These are phyloP conservation scores for Ceratocystiopsis sp. DNA, from an alignment of 2,329 filamentous ascomycete species.

Conservation along the genomic window DNA sequence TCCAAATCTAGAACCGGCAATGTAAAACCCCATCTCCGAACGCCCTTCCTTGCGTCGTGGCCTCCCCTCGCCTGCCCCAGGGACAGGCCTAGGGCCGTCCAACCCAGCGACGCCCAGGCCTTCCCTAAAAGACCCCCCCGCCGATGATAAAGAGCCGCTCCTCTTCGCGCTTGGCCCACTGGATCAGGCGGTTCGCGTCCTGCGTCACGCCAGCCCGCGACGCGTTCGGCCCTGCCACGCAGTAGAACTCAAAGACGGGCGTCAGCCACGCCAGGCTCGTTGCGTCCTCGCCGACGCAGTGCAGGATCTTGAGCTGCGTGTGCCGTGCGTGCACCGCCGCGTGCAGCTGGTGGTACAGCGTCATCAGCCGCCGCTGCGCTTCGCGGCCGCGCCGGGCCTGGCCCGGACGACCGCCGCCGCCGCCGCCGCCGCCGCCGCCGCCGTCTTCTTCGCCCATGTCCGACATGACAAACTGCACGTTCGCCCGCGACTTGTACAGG, in stretches of 20 bases:
- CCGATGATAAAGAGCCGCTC: conserved; percentile 93
- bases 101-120: too few relatives aligned
- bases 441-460: conserved; percentile 44
- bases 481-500: conserved; percentile 82
- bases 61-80: too few relatives aligned
- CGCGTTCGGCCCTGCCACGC: conserved; percentile 64
- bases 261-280: conserved; percentile 84
- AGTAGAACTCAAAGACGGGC: conserved; percentile 84
- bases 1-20: too few relatives aligned
- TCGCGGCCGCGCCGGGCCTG: conserved; percentile 20
- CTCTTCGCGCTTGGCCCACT: conserved; percentile 85
- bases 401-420: conserved; percentile 12
- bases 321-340: conserved; percentile 70
- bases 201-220: conserved; percentile 54
- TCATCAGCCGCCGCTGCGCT: conserved; percentile 56
- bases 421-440: conserved; percentile 7
- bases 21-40: too few relatives aligned
- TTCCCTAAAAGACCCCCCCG: conserved; percentile 58
- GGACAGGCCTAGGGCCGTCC: neutral
- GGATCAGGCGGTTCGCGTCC: conserved; percentile 73
- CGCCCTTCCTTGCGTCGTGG: too few relatives aligned
- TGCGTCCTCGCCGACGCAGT: conserved; percentile 56
- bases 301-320: conserved; percentile 71
- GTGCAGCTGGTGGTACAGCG: conserved; percentile 72
- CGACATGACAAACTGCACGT: conserved; percentile 93